Base-by-base conservation (phyloP, 2,329 filamentous ascomycete species). In the Microdochium bolleyi region DNA sequence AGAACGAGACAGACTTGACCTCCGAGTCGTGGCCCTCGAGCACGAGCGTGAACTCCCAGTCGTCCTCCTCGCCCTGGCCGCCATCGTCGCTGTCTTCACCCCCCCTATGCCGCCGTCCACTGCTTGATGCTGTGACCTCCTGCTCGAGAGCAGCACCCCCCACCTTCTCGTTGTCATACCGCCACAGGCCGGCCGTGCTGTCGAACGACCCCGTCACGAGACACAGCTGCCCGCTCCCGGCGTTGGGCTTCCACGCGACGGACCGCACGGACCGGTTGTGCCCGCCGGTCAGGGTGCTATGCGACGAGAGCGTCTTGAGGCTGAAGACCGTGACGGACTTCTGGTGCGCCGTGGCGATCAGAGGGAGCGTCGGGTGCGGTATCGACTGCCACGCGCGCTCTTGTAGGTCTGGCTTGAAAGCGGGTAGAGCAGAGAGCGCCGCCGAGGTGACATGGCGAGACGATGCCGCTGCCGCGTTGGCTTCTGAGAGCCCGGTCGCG, bases 11-110 rank as follows among this genome's bases (percentile, higher is more conserved):
- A 27, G 80, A 76, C 75, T 96, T 87, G 75, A 99, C 88, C 71
- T 99, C 94, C 24, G 88, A 90, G 64, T 97, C 94, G 67, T 97
- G 94, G 0, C 94, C 94, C 63, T 97, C 94, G 1, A 99, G 79
- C 1, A 97, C 87, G 8, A 96, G 85, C 0, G 88, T 88, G 63
- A 96, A 95, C 51, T 91, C 86, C 89, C 94, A 99, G 56, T 96
- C 92, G 51, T 92, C 87, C 3, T 83, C 84, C 3, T 82, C 79
- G 13, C 77, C 75, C 19, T 19, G 14, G 13, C 19, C 41, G 2
- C 75, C 74, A 13, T 71, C 70, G 16, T 70, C 71, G 5, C 64
- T 61, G 22, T 59, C 59, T 10, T 65, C 63, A 14, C 60, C 60
- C 11, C 58, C 58, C 13, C 55, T 58, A 24, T 13, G 41, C 10